Base-by-base conservation (phyloP, 768 basidiomycete genomes). In the Kwoniella dendrophila region DNA sequence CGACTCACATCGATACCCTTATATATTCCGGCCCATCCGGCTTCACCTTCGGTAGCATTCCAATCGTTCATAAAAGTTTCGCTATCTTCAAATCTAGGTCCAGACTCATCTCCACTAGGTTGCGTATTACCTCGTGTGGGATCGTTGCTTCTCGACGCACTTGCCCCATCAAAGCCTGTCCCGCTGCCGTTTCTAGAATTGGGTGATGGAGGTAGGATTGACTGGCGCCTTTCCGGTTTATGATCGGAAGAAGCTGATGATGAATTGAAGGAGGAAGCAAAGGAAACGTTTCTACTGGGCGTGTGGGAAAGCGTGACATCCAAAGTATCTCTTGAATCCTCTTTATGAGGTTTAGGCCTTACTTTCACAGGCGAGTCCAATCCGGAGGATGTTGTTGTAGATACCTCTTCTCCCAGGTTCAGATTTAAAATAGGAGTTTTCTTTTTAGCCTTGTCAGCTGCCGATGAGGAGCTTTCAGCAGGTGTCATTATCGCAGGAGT, bases 91-190 rank as follows among this genome's bases (percentile, higher is more conserved):
- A 71, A 73, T 43, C 72, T 62, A 18, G 74, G 74, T 43, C 74
- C 74, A 4, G 70, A 70, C 38, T 75, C 74, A 56, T 75, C 74
- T 26, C 71, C 71, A 49, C 29, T 53, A 29, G 61, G 43, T 22
- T 44, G 59, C 22, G 20, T 47, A 29, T 52, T 61, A 2, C 49
- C 51, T 27, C 32, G 22, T 20, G 29, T 51, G 0, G 12, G 20
- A 12, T 40, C 51, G 12, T 59, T 56, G 36, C 40, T 18, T 33
- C 51, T 24, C 32, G 18, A n/a, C n/a, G n/a, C n/a, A n/a, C n/a
- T n/a, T n/a, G n/a, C n/a, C n/a, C n/a, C 26, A 34, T 33, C 30
- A 32, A 48, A 4, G 40, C 45, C 16, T 8, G 49, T 26, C 5
- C 49, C 49, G 22, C 49, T 51, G 18, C 49, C 49, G 11, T 3